Evolutionary conservation across 2,329 filamentous ascomycete species (phyloP), one percentile per base, ranked within the genome.

Genomic region (Keithomyces neogunnii): DNA sequence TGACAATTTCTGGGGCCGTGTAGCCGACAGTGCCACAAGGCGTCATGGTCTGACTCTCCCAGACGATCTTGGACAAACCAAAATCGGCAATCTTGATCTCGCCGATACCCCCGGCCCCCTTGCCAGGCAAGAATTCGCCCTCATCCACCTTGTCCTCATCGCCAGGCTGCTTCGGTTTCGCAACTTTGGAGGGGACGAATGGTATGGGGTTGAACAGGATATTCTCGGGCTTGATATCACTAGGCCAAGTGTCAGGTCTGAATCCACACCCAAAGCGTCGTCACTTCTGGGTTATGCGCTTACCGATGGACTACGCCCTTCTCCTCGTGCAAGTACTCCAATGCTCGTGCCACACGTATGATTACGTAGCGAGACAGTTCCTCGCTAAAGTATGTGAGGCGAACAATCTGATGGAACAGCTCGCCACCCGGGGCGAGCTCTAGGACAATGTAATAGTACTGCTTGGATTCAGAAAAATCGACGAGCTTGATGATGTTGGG

Each of bases 21-120:
- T 99, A 99, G 43, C 93, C 93, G 52, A 97, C 93, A 0, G 93
- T 99, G 52, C 93, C 93, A 67, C 93, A 99, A n/a, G 93, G 93
- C 3, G 93, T 99, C 89, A 96, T 97, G 8, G 93, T 99, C 65
- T 95, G 88, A 60, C 84, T 93, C 62, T 97, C 93, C 93, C 93
- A 99, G 13, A 99, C 89, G 58, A 99, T 88, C 72, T 99, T 99
- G 56, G 92, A 96, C 8, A 99, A 76, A 50, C 93, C 93, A 65
- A 99, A 99, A 65, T 99, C 93, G 65, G 93, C 93, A 68, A 99
- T 92, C 76, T 99, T 97, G 73, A 99, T 96, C 57, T 80, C 76
- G 33, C 93, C 93, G 56, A 99, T 99, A 40, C 92, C 93, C 52
- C 93, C 93, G 1, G 88, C 78, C 42, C 93, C 93, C 36, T 86